Conservation (phyloP, 495 filamentous ascomycete species). For the Neurospora discreta region DNA sequence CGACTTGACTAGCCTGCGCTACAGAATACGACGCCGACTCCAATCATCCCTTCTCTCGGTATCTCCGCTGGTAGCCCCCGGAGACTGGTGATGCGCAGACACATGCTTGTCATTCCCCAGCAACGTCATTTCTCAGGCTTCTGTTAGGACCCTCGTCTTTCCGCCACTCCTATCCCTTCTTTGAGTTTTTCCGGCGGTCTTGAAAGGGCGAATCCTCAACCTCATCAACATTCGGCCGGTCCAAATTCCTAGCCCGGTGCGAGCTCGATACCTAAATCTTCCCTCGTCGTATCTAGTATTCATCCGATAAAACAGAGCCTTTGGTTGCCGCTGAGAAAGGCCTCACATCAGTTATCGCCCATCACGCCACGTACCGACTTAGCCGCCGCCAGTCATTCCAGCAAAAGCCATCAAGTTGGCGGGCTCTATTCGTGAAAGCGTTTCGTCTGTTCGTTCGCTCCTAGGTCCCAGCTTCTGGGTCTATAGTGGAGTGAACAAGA, state of each 20-base stretch:
- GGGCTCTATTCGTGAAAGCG: constrained; percentile 64
- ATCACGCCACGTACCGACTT: not conserved
- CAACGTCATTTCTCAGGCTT: not conserved
- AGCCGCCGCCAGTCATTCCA: not conserved
- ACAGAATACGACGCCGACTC: not conserved
- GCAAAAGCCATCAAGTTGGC: constrained; percentile 81
- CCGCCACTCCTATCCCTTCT: not conserved
- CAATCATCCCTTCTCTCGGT: not conserved
- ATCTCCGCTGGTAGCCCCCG: too few species aligned
- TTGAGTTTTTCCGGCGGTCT: not conserved
- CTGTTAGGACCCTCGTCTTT: not conserved
- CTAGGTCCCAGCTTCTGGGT: constrained; percentile 84
- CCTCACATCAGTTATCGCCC: not conserved
- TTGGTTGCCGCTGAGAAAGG: not conserved
- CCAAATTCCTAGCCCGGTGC: not conserved
- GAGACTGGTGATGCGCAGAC: not conserved
- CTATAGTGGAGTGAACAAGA: constrained; percentile 91
- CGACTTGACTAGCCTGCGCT: not conserved
- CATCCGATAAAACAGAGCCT: not conserved
- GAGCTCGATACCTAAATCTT: not conserved
- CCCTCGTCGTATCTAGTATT: not conserved
- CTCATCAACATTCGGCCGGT: not conserved
- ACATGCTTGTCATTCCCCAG: not conserved
- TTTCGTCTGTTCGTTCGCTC: constrained; percentile 83
- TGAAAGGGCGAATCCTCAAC: not conserved